A percentile compares a stretch with the other conserved stretches of the same genome.
These are phyloP conservation scores for Corylus americana DNA, from an alignment of 306 rosid species.

Conservation along the genomic window DNA sequence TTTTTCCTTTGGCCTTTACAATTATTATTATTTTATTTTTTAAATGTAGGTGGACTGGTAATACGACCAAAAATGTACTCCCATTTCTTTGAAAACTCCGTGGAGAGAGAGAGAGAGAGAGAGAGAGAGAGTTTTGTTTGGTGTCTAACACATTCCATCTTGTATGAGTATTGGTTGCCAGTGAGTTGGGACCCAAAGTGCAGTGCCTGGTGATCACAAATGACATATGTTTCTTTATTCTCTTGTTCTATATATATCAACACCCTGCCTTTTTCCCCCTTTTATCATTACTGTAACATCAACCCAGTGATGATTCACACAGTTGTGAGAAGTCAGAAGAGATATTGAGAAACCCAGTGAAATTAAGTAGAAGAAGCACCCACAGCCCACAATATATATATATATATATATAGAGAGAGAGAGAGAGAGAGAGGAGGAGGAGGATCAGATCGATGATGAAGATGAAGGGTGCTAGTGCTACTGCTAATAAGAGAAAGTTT, in stretches of 20 bases:
- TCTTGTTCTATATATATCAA: slow-evolving; percentile 15
- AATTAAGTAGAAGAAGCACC: neutral
- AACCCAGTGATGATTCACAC: neutral
- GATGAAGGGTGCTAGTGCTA: slow-evolving; percentile 12
- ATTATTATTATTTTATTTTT: too few species aligned
- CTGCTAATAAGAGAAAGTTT: slow-evolving; percentile 13
- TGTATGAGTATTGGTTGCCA: neutral
- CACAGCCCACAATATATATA: too few species aligned
- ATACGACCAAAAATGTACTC: neutral
- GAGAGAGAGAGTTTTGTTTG: neutral
- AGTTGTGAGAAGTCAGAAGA: neutral
- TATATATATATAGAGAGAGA: too few species aligned
- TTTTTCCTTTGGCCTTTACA: too few species aligned
- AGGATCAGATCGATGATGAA: slow-evolving; percentile 16
- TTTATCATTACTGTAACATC: neutral
- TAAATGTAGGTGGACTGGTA: neutral
- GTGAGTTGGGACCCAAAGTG: slow-evolving; percentile 1
- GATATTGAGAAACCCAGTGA: neutral
- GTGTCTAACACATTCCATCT: neutral
- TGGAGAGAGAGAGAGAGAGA: neutral
- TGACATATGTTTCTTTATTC: neutral
- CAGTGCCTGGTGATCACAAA: neutral
- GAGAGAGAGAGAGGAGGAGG: neutral
- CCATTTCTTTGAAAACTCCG: neutral
- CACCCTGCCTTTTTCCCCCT: slow-evolving; percentile 4